These are phyloP conservation scores for Dendrocalamus latiflorus DNA, from an alignment of 202 grass and related monocot genomes.

Conservation along the genomic window DNA sequence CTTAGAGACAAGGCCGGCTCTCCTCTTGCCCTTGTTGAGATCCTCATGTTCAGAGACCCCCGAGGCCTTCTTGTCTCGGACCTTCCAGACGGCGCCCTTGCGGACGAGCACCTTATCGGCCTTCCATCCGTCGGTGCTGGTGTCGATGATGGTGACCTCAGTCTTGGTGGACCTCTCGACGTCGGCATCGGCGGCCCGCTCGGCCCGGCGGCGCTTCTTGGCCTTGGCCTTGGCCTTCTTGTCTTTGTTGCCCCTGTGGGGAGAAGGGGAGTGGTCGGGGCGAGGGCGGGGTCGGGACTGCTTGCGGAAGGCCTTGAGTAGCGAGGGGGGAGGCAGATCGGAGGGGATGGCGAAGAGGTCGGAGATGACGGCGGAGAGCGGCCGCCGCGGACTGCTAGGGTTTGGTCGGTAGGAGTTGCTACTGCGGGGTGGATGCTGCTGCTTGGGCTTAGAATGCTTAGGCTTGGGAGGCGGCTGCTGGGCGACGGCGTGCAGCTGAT, in stretches of 20 bases:
- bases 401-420: too few relatives aligned
- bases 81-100: too few relatives aligned
- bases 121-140: constrained; percentile 76
- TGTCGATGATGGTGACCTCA: constrained; percentile 88
- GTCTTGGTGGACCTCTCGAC: constrained; percentile 44
- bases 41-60: too few relatives aligned
- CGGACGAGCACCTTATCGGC: constrained; percentile 63
- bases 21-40: too few relatives aligned
- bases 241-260: constrained; percentile 38
- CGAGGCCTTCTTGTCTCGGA: too few relatives aligned
- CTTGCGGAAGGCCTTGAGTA: constrained; percentile 53
- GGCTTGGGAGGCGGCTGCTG: too few relatives aligned
- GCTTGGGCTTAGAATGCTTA: too few relatives aligned
- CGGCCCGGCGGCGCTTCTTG: constrained; percentile 48
- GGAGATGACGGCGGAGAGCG: constrained; percentile 41
- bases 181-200: constrained; percentile 19
- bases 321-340: not conserved
- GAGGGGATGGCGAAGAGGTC: constrained; percentile 68
- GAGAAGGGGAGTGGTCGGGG: not conserved
- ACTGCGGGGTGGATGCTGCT: too few relatives aligned
- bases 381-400: not conserved
- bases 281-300: constrained; percentile 53
- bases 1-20: too few relatives aligned
- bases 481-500: too few relatives aligned
- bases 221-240: too few relatives aligned